phyloP scores from a whole-genome alignment of 257 asterid genomes.

The Plantago major region DNA sequence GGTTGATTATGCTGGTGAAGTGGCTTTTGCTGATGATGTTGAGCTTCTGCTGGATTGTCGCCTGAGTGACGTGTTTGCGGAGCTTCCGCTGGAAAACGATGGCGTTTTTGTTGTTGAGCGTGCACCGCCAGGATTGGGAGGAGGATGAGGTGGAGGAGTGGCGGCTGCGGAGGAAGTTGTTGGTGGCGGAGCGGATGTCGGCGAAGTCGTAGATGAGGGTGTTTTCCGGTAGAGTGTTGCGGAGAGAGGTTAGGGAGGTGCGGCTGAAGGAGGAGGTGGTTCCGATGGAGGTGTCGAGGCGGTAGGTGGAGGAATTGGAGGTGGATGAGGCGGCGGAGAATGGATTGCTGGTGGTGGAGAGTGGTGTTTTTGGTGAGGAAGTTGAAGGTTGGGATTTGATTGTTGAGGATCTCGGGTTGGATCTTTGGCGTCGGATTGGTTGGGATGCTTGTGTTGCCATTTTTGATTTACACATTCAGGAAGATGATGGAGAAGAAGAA shows the following conservation, averaged over 20 bases:
- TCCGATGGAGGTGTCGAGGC: constrained; percentile 48
- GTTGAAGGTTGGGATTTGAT: constrained; percentile 14
- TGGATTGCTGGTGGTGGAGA: constrained; percentile 6
- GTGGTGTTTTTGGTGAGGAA: constrained; percentile 17
- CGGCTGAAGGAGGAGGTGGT: constrained; percentile 55
- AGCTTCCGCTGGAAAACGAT: constrained; percentile 73
- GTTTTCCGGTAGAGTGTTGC: constrained; percentile 51
- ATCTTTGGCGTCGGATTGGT: constrained; percentile 20
- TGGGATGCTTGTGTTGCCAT: constrained; percentile 38
- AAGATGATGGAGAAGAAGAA: not conserved
- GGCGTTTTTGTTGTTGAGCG: constrained; percentile 53
- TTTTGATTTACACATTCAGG: constrained; percentile 45
- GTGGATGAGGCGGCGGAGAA: constrained; percentile 14
- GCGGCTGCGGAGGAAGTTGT: constrained; percentile 77
- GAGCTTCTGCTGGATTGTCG: constrained; percentile 47
- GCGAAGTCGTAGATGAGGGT: constrained; percentile 65
- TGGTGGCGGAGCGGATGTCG: constrained; percentile 86
- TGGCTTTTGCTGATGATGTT: constrained; percentile 62
- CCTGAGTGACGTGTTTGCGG: constrained; percentile 35
- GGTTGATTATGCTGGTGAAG: constrained; percentile 65
- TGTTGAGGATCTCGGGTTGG: constrained; percentile 18
- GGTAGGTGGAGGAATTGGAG: constrained; percentile 31
- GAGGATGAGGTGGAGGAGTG: constrained; percentile 67
- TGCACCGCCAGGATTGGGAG: constrained; percentile 89
- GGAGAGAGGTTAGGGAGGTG: constrained; percentile 55